Conservation (phyloP, 495 filamentous ascomycete species). For the Aspergillus heteromorphus region DNA sequence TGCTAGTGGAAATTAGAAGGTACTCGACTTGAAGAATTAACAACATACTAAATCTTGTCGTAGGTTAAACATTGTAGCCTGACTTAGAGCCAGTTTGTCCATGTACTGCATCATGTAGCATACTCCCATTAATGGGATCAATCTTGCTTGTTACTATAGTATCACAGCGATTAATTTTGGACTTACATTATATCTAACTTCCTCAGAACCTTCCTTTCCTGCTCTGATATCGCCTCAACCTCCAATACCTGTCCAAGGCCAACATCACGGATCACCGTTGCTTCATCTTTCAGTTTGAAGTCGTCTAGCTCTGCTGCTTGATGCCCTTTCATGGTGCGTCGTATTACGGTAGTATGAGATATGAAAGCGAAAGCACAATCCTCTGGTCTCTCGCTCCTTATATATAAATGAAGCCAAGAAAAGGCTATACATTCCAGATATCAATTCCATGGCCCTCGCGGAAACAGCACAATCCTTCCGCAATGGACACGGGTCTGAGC, state of each 20-base stretch:
- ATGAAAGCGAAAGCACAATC: too few species aligned
- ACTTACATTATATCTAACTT: slow-evolving; percentile 33
- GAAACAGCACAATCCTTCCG: neutral
- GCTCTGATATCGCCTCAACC: slow-evolving; percentile 22
- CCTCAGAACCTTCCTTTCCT: slow-evolving; percentile 26
- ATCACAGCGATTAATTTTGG: neutral
- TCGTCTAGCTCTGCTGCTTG: slow-evolving; percentile 7
- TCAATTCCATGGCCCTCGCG: too few species aligned
- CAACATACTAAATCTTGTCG: slow-evolving; percentile 32
- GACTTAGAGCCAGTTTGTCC: slow-evolving; percentile 54
- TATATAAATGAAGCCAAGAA: too few species aligned
- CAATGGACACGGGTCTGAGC: neutral
- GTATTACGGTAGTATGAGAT: too few species aligned
- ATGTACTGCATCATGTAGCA: slow-evolving; percentile 51
- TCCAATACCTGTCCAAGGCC: slow-evolving; percentile 32
- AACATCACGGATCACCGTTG: slow-evolving; percentile 25
- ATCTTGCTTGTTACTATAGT: slow-evolving; percentile 8
- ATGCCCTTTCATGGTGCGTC: slow-evolving; percentile 11
- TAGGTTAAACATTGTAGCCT: slow-evolving; percentile 47
- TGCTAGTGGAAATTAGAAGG: slow-evolving; percentile 14
- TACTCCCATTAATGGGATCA: slow-evolving; percentile 48
- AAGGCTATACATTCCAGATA: too few species aligned
- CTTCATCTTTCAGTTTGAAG: slow-evolving; percentile 7
- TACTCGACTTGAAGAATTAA: neutral
- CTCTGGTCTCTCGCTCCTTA: too few species aligned